Evolutionary conservation across 2,329 filamentous ascomycete species (phyloP), one percentile per base, ranked within the genome.

Genomic region (Ophiobolus disseminans): DNA sequence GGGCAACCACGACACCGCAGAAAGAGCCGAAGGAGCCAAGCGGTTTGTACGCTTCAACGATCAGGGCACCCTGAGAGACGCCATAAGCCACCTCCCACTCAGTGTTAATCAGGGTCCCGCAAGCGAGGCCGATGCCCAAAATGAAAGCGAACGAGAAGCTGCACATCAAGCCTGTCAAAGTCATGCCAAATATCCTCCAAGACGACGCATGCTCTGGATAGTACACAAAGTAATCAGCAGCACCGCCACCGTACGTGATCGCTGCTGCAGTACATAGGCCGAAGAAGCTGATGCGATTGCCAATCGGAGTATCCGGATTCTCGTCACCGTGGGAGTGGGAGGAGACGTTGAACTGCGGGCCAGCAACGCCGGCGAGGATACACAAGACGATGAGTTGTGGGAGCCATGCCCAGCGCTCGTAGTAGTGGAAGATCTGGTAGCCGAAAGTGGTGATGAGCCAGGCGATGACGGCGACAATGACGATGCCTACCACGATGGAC

Each of bases 161-260:
- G 5, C 78, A 50, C 3, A 78, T 73, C 1, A 88, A 75, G 4
- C 86, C 85, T 2, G 76, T 45, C 44, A 86, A 70, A 0, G 84
- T 86, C 34, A 85, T 77, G 30, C 70, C 55, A 60, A 86, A 87
- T 35, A 87, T 75, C 51, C 78, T 79, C 62, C 73, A 73, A 22
- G 77, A 72, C 13, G 80, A 77, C 10, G 82, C 77, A 53, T 75
- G 68, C 53, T 81, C 75, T 0, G 83, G 80, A 64, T 84, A 86
- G 69, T 87, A 89, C 44, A 87, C 84, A 57, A 87, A 86, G 64
- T 84, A 88, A 65, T 89, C 86, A 0, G 83, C 83, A n/a, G 82
- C 84, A 2, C 80, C 79, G 4, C 83, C 82, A 2, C 82, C 76
- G 65, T 87, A 89, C 1, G 84, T 86, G 43, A 87, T 81, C 6